Evolutionary conservation across 2,329 filamentous ascomycete genomes (phyloP).

Genomic region (Fusarium sp.): DNA sequence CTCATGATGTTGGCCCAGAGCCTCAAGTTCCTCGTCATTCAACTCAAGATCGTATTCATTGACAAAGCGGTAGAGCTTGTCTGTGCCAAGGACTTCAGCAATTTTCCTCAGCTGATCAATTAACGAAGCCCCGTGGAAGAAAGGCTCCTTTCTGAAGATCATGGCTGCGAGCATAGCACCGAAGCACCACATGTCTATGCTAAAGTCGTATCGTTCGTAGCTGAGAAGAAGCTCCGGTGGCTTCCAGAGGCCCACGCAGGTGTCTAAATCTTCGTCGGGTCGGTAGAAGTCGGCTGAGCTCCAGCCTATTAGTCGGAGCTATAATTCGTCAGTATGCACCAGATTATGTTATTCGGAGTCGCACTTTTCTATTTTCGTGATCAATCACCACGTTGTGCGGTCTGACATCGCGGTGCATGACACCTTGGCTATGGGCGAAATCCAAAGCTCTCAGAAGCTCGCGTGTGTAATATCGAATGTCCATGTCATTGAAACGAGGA

Average conservation of each 20-base stretch:
- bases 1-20: constrained; percentile 91
- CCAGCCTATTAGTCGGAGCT: constrained; percentile 24
- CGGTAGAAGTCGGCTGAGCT: constrained; percentile 7
- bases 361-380: background rate
- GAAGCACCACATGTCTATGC: constrained; percentile 97
- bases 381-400: constrained; percentile 22
- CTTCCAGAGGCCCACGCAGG: constrained; percentile 57
- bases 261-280: background rate
- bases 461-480: constrained; percentile 6
- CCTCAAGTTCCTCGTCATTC: constrained; percentile 94
- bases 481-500: background rate
- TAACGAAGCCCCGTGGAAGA: constrained; percentile 97
- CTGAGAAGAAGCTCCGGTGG: constrained; percentile 91
- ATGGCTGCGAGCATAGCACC: constrained; percentile 99
- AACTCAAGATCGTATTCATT: constrained; percentile 98
- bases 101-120: constrained; percentile 98
- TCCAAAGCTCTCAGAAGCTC: constrained; percentile 15
- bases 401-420: constrained; percentile 20
- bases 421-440: background rate
- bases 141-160: constrained; percentile 99
- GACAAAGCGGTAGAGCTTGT: constrained; percentile 94
- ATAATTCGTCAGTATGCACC: rapidly evolving
- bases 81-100: constrained; percentile 94
- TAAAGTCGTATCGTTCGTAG: constrained; percentile 98
- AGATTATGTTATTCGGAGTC: rapidly evolving